These are phyloP conservation scores for Aspergillus coremiiformis DNA, from an alignment of 495 filamentous ascomycete genomes.

Conservation along the genomic window DNA sequence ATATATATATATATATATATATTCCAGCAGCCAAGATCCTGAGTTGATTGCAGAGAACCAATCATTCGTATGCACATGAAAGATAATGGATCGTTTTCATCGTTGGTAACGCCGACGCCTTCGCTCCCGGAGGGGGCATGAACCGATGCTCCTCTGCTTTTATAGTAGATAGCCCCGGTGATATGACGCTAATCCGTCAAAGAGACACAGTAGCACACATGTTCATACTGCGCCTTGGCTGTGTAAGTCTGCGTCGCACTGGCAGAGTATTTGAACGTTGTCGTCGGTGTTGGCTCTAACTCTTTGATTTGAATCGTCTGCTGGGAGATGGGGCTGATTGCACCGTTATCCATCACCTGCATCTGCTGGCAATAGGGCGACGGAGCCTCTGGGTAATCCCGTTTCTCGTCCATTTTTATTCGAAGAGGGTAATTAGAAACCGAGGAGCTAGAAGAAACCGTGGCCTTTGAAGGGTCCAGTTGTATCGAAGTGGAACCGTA, in stretches of 20 bases:
- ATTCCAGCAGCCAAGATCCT: conserved; percentile 10
- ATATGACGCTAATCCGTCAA: conserved; percentile 27
- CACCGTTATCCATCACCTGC: conserved; percentile 48
- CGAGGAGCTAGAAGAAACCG: conserved; percentile 14
- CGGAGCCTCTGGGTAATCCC: conserved; percentile 37
- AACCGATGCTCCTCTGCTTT: neutral
- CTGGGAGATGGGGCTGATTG: conserved; percentile 36
- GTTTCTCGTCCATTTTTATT: conserved; percentile 74
- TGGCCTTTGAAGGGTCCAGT: conserved; percentile 13
- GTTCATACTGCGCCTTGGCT: conserved; percentile 33
- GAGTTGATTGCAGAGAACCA: conserved; percentile 7
- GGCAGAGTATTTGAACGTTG: conserved; percentile 21
- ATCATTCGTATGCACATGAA: conserved; percentile 23
- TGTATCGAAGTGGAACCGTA: conserved; percentile 23
- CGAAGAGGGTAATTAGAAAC: conserved; percentile 55
- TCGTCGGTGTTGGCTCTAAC: conserved; percentile 39
- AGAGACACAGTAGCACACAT: conserved; percentile 38
- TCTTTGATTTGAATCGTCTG: conserved; percentile 56
- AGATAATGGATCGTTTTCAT: conserved; percentile 4
- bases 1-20: no score
- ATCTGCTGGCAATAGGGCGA: conserved; percentile 66
- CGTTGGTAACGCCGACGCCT: conserved; percentile 17
- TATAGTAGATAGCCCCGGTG: neutral
- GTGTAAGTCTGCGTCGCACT: conserved; percentile 32
- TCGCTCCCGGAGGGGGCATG: neutral